These are phyloP conservation scores for Alternaria rosae DNA, from an alignment of 2,329 filamentous ascomycete species.

Conservation along the genomic window DNA sequence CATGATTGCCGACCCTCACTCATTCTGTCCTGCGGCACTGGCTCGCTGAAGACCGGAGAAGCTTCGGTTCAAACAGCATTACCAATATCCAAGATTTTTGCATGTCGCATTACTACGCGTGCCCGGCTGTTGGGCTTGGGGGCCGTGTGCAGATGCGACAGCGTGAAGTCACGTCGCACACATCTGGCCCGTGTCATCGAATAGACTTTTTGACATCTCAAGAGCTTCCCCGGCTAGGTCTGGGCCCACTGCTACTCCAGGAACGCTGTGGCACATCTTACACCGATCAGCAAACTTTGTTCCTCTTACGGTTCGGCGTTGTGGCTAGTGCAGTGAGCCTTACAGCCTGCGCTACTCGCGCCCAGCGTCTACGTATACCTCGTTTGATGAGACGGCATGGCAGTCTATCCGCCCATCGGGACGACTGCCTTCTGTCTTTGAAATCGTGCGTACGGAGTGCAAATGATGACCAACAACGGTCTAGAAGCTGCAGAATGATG, in stretches of 20 bases:
- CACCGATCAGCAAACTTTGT: not conserved
- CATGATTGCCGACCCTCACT: not conserved
- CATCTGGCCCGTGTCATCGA: not conserved
- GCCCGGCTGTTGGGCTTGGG: not conserved
- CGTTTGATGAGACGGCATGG: not conserved
- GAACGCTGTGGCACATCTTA: not conserved
- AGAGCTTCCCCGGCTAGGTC: not conserved
- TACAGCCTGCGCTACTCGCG: not conserved
- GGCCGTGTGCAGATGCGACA: not conserved
- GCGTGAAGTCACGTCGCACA: not conserved
- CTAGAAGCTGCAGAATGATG: not conserved
- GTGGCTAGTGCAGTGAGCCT: slow-evolving; percentile 5
- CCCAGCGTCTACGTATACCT: not conserved
- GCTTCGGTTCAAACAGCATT: not conserved
- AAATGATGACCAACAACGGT: not conserved
- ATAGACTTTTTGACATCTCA: not conserved
- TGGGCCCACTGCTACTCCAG: not conserved
- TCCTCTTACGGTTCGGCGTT: not conserved
- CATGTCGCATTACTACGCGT: not conserved
- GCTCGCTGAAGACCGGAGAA: not conserved
- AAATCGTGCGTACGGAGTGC: not conserved
- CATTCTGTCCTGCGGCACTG: not conserved
- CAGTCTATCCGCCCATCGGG: not conserved
- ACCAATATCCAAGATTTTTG: not conserved
- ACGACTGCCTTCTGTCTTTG: not conserved